phyloP scores from a whole-genome alignment of 1,139 yeast genomes.

The Geotrichum klebahnii region DNA sequence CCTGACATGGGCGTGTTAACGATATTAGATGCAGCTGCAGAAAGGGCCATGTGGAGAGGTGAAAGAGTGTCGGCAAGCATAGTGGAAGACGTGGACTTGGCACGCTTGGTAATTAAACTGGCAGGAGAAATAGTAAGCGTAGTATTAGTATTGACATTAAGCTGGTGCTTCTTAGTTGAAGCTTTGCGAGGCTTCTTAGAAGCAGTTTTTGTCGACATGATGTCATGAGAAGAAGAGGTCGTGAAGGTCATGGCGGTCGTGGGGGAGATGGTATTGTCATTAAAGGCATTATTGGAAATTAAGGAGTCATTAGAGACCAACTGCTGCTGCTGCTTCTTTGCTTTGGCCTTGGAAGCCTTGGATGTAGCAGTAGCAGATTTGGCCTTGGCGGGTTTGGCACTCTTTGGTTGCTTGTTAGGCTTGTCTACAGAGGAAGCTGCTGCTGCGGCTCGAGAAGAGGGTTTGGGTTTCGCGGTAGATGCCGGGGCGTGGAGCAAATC shows the following conservation, averaged over 20 bases:
- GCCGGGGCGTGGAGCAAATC: conserved; percentile 4
- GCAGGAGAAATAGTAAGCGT: conserved; percentile 30
- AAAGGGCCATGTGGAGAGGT: conserved; percentile 5
- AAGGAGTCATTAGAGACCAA: neutral
- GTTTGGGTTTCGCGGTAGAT: neutral
- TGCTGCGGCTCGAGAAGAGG: conserved; percentile 4
- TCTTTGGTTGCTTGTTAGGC: conserved; percentile 7
- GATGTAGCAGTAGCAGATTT: conserved; percentile 1
- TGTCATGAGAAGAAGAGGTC: conserved; percentile 8
- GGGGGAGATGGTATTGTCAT: neutral
- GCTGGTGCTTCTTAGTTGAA: conserved; percentile 22
- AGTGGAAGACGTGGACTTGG: conserved; percentile 23
- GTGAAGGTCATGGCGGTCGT: conserved; percentile 14
- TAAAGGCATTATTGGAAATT: conserved; percentile 5
- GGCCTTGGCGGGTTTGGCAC: conserved; percentile 24
- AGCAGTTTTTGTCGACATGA: neutral
- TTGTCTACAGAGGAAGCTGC: neutral
- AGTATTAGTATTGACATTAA: conserved; percentile 23
- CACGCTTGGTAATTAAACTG: conserved; percentile 26
- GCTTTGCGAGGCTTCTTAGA: conserved; percentile 15
- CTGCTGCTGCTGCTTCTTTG: conserved; percentile 12
- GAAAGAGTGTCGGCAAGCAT: neutral
- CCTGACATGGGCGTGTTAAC: conserved; percentile 6
- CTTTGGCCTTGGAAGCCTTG: conserved; percentile 22
- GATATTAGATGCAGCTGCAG: conserved; percentile 14